A percentile compares a stretch with the other conserved stretches of the same genome.
Conservation (phyloP, 108 stramenopile genomes). For the Fragilariopsis cylindrus region DNA sequence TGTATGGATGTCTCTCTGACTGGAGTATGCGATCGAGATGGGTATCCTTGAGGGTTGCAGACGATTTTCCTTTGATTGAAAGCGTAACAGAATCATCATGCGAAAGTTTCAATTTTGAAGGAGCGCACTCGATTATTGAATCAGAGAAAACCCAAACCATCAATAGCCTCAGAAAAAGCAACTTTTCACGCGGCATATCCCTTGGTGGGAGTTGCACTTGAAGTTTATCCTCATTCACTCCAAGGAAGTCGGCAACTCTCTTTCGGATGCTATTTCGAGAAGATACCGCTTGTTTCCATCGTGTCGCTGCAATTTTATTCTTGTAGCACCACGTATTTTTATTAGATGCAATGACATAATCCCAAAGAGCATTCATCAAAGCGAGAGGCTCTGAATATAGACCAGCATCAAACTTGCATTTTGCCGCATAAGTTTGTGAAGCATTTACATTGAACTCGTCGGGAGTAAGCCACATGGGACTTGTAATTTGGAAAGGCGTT, state of each 20-base stretch:
- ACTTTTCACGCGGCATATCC: conserved; percentile 56
- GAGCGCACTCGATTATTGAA: conserved; percentile 52
- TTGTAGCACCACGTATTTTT: conserved; percentile 43
- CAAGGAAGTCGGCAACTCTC: conserved; percentile 63
- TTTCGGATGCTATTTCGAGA: conserved; percentile 54
- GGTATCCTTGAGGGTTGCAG: conserved; percentile 1
- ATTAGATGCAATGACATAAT: conserved; percentile 36
- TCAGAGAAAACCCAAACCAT: conserved; percentile 81
- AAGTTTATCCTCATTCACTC: conserved; percentile 36
- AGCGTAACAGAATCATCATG: conserved; percentile 33
- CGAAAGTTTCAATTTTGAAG: conserved; percentile 13
- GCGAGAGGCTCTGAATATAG: conserved; percentile 79
- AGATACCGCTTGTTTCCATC: conserved; percentile 51
- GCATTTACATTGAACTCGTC: conserved; percentile 53
- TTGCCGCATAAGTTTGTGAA: conserved; percentile 53
- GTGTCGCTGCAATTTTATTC: conserved; percentile 39
- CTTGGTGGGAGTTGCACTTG: conserved; percentile 51
- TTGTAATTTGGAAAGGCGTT: conserved; percentile 78
- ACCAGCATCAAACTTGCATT: conserved; percentile 72
- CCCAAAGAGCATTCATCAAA: conserved; percentile 71
- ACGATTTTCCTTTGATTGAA: conserved; percentile 19
- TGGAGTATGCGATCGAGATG: conserved; percentile 64
- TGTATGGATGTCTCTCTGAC: conserved; percentile 52
- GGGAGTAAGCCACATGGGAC: conserved; percentile 61
- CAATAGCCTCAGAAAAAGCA: conserved; percentile 59